Evolutionary conservation across 1,139 yeast genomes (phyloP), one percentile per base, ranked within the genome.

Genomic region (Zhuliangozyma blackwelliae): DNA sequence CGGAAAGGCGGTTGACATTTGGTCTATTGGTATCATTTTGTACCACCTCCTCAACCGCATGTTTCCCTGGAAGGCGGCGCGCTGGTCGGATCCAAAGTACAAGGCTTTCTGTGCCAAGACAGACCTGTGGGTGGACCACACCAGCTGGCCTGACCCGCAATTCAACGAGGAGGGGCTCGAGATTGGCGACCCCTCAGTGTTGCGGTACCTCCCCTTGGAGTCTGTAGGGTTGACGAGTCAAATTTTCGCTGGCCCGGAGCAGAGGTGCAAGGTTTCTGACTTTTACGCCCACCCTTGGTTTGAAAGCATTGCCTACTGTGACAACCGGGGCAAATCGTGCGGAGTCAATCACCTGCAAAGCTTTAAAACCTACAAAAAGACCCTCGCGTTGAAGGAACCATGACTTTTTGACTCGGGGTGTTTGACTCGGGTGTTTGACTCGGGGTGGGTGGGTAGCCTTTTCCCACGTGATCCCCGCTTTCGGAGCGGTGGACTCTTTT

Each of bases 1-100:
- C 38, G 75, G 77, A 0, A 53, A 49, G 33, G 52, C 52, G 26
- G 60, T 63, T 6, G 81, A 76, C 44, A 49, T 72, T 9, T 76
- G 82, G 82, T 66, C 79, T 0, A 41, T 72, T 28, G 80, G 75
- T 0, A 58, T 74, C 2, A 53, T 74, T 3, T 48, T 71, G 2
- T 63, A 59, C 40, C 65, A 59, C 43, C 45, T 70, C 40, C 12
- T 59, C 3, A 47, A 50, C 20, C 42, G 46, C 20, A 45, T 37
- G 23, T 57, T 51, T 33, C 73, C 73, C 5, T 70, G 76, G 75
- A 53, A 54, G 41, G 41, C 48, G 30, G 73, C 75, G 8, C 48
- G 49, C 25, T 40, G 43, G 36, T 49, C 46, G 27, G 63, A 57
- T 37, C 33, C 34, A 9, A 32, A 34, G 10, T 59, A 33, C 43